Evolutionary conservation across 768 basidiomycete genomes (phyloP).

Genomic region (Tephrocybe sp.): DNA sequence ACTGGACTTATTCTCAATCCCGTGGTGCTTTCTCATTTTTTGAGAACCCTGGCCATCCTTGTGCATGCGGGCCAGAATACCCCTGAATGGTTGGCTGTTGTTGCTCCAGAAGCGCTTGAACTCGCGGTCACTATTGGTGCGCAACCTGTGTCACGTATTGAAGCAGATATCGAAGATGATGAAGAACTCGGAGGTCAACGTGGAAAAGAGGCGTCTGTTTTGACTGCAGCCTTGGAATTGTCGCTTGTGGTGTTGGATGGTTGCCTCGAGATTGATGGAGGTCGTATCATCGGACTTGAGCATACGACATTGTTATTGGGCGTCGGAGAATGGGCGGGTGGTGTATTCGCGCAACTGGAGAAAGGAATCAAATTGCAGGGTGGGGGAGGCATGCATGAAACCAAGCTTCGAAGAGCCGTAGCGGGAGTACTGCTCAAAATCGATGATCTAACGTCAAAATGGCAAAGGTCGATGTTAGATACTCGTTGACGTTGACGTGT

Average conservation of each 20-base stretch:
- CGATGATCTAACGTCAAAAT: slow-evolving; percentile 66
- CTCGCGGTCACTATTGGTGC: slow-evolving; percentile 81
- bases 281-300: slow-evolving; percentile 72
- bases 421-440: slow-evolving; percentile 84
- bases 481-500: slow-evolving; percentile 14
- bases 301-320: slow-evolving; percentile 71
- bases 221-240: slow-evolving; percentile 77
- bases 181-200: slow-evolving; percentile 30
- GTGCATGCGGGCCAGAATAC: slow-evolving; percentile 83
- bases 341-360: slow-evolving; percentile 64
- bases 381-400: slow-evolving; percentile 64
- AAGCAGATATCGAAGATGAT: slow-evolving; percentile 33
- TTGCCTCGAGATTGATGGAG: slow-evolving; percentile 74
- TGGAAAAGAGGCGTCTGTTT: slow-evolving; percentile 68
- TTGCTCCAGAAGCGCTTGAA: slow-evolving; percentile 83
- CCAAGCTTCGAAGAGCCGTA: slow-evolving; percentile 62
- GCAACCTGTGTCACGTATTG: slow-evolving; percentile 50
- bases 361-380: slow-evolving; percentile 61
- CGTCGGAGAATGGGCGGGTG: slow-evolving; percentile 78
- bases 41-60: slow-evolving; percentile 76
- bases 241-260: slow-evolving; percentile 75
- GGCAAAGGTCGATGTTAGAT: slow-evolving; percentile 66
- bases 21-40: slow-evolving; percentile 70
- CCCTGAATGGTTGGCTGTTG: slow-evolving; percentile 73
- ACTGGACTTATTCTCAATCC: slow-evolving; percentile 83